Percentiles rank a stretch among this genome's conserved stretches.
Conservation (phyloP, 768 basidiomycete species). For the Phaeotremella skinneri region DNA sequence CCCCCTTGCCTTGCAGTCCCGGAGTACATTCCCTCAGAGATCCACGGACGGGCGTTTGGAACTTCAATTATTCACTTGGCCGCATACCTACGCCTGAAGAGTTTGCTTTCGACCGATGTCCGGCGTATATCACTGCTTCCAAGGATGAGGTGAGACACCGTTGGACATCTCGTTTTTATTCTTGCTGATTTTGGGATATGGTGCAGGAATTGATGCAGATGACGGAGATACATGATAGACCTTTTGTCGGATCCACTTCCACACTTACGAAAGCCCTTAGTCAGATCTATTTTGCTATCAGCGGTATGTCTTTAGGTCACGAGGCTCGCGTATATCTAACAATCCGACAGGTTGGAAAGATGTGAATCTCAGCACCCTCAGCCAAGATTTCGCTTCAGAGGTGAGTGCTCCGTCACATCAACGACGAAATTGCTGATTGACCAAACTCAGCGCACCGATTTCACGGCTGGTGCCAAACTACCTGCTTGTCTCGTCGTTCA, state of each 20-base stretch:
- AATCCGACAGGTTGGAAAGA: slow-evolving; percentile 54
- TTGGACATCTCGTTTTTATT: neutral
- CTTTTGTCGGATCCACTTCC: slow-evolving; percentile 83
- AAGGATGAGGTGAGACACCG: slow-evolving; percentile 61
- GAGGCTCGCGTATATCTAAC: slow-evolving; percentile 2
- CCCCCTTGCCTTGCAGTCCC: slow-evolving; percentile 58
- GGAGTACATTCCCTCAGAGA: slow-evolving; percentile 87
- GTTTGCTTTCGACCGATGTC: slow-evolving; percentile 78
- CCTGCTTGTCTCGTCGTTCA: slow-evolving; percentile 69
- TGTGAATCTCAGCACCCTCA: slow-evolving; percentile 64
- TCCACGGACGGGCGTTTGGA: slow-evolving; percentile 78
- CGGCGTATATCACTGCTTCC: slow-evolving; percentile 74
- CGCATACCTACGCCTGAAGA: slow-evolving; percentile 71
- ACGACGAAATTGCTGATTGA: slow-evolving; percentile 15
- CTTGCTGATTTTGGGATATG: neutral
- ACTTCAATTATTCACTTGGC: slow-evolving; percentile 72
- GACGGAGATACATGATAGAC: slow-evolving; percentile 60
- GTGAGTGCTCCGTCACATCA: slow-evolving; percentile 52
- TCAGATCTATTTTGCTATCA: slow-evolving; percentile 85
- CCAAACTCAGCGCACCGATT: slow-evolving; percentile 58
- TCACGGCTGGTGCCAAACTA: slow-evolving; percentile 75
- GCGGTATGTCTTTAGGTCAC: slow-evolving; percentile 53
- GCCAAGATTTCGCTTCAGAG: slow-evolving; percentile 61
- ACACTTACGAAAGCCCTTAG: slow-evolving; percentile 77
- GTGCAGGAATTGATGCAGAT: slow-evolving; percentile 65